Percentiles rank a stretch among this genome's conserved stretches.
These are phyloP conservation scores for Pichia sp. DNA, from an alignment of 1,139 yeast species.

Conservation along the genomic window DNA sequence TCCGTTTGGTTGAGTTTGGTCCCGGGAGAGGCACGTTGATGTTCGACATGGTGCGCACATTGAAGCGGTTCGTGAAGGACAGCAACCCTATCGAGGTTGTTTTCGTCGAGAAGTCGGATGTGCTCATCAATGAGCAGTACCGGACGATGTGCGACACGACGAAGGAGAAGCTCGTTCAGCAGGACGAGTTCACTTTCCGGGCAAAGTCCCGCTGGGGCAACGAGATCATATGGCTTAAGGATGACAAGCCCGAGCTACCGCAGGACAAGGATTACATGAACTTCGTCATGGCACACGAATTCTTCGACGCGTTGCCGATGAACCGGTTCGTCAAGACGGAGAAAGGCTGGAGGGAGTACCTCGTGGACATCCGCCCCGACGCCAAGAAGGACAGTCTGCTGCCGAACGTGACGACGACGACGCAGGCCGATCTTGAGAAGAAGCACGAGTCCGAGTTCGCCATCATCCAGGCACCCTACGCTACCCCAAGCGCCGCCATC, in stretches of 20 bases:
- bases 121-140: slow-evolving; percentile 57
- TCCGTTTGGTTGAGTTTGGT: slow-evolving; percentile 76
- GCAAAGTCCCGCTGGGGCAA: slow-evolving; percentile 54
- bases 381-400: slow-evolving; percentile 17
- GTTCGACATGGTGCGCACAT: slow-evolving; percentile 54
- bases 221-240: slow-evolving; percentile 63
- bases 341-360: slow-evolving; percentile 72
- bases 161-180: slow-evolving; percentile 20
- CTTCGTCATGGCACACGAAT: slow-evolving; percentile 77
- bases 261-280: slow-evolving; percentile 40
- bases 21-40: slow-evolving; percentile 84
- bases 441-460: slow-evolving; percentile 45
- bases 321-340: slow-evolving; percentile 61
- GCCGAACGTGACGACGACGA: slow-evolving; percentile 22
- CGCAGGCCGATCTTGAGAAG: slow-evolving; percentile 12
- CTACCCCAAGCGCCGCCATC: slow-evolving; percentile 60
- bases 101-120: slow-evolving; percentile 70
- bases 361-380: slow-evolving; percentile 47
- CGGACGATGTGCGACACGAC: slow-evolving; percentile 43
- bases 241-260: slow-evolving; percentile 41
- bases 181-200: slow-evolving; percentile 37
- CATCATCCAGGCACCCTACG: slow-evolving; percentile 54
- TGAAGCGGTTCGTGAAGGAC: slow-evolving; percentile 40
- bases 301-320: slow-evolving; percentile 83
- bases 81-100: slow-evolving; percentile 42